Evolutionary conservation across 345 rosid species (phyloP).

Genomic region (Rubroshorea leprosula): DNA sequence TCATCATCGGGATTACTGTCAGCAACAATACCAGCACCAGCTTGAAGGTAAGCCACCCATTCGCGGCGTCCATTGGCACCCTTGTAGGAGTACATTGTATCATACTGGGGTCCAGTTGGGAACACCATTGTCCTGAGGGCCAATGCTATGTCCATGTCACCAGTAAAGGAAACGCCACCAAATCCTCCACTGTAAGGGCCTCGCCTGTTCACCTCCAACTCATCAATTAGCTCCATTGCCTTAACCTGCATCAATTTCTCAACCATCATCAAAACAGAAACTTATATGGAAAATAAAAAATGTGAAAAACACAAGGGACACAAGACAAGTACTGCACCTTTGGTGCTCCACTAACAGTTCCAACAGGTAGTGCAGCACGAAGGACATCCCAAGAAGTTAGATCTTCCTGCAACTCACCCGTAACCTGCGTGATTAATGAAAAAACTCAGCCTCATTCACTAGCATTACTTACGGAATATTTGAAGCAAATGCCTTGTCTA

Average conservation of each 20-base stretch:
- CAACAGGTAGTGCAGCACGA: constrained; percentile 77
- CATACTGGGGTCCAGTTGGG: constrained; percentile 49
- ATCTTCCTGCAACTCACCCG: constrained; percentile 68
- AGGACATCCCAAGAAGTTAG: constrained; percentile 78
- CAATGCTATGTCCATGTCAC: constrained; percentile 83
- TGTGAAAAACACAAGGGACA: background rate
- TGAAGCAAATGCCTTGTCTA: background rate
- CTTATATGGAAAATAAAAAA: background rate
- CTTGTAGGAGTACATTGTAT: constrained; percentile 73
- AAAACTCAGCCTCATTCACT: background rate
- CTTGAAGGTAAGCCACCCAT: constrained; percentile 82
- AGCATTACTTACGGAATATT: no score
- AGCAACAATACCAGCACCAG: constrained; percentile 82
- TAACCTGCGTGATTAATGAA: constrained; percentile 42
- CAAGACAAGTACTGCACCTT: constrained; percentile 34
- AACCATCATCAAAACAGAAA: background rate
- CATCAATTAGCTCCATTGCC: constrained; percentile 85
- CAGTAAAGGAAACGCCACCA: constrained; percentile 66
- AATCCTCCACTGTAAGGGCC: constrained; percentile 97
- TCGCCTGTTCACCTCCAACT: constrained; percentile 63
- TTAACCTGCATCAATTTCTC: constrained; percentile 35
- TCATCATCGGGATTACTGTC: constrained; percentile 76
- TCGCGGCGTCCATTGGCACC: constrained; percentile 43
- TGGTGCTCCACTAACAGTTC: constrained; percentile 92
- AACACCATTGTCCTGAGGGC: constrained; percentile 80